These are phyloP conservation scores for Hyphodiscus hymeniophilus DNA, from an alignment of 495 filamentous ascomycete genomes.

Conservation along the genomic window DNA sequence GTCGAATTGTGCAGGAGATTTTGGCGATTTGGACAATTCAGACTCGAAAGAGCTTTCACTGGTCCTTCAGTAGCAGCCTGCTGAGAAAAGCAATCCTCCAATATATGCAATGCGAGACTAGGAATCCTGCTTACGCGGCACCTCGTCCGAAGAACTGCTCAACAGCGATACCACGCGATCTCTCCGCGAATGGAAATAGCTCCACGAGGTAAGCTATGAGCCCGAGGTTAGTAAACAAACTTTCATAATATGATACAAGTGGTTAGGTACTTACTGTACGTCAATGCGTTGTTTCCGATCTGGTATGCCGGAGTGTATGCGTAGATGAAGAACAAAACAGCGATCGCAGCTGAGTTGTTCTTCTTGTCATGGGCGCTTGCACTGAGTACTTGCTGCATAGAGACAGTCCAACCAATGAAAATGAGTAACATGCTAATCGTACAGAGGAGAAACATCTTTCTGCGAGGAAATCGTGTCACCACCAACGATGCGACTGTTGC, in stretches of 20 bases:
- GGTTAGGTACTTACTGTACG: slow-evolving; percentile 30
- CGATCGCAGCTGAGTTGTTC: slow-evolving; percentile 9
- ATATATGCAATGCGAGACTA: no score
- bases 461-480: slow-evolving; percentile 45
- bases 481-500: slow-evolving; percentile 48
- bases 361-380: slow-evolving; percentile 27
- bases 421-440: slow-evolving; percentile 42
- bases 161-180: slow-evolving; percentile 52
- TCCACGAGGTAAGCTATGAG: slow-evolving; percentile 55
- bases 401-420: slow-evolving; percentile 46
- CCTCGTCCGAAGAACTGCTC: slow-evolving; percentile 54
- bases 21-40: no score
- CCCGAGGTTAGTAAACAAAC: no score
- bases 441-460: slow-evolving; percentile 46
- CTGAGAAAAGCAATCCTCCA: no score
- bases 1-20: no score
- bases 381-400: slow-evolving; percentile 13
- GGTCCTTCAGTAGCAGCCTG: no score
- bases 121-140: no score
- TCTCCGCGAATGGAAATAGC: slow-evolving; percentile 53
- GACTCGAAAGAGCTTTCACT: no score
- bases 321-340: slow-evolving; percentile 48
- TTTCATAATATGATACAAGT: neutral
- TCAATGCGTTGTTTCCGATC: slow-evolving; percentile 58
- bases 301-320: slow-evolving; percentile 56